Evolutionary conservation across 2,329 filamentous ascomycete genomes (phyloP).

Genomic region (Fusarium domesticum): DNA sequence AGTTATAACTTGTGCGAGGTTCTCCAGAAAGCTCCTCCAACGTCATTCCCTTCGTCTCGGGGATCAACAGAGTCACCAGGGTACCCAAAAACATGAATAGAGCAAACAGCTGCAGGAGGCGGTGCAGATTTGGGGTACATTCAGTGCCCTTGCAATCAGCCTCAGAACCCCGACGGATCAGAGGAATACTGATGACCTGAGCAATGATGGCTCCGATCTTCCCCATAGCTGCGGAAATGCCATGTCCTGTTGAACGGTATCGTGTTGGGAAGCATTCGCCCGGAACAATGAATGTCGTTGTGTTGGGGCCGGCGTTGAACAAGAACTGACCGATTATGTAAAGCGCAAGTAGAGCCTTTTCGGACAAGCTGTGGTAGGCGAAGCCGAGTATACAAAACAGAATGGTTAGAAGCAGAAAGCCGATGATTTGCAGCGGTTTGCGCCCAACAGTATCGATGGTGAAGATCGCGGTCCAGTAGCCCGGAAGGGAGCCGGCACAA

Average conservation of each 20-base stretch:
- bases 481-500: slow-evolving; percentile 73
- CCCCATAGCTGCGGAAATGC: slow-evolving; percentile 62
- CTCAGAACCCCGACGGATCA: slow-evolving; percentile 55
- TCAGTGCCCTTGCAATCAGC: slow-evolving; percentile 46
- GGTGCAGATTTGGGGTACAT: slow-evolving; percentile 62
- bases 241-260: slow-evolving; percentile 61
- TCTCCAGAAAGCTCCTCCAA: slow-evolving; percentile 70
- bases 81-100: slow-evolving; percentile 76
- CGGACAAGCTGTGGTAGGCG: slow-evolving; percentile 47
- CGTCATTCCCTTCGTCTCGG: slow-evolving; percentile 72
- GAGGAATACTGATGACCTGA: slow-evolving; percentile 61
- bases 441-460: slow-evolving; percentile 73
- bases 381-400: slow-evolving; percentile 64
- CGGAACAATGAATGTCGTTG: slow-evolving; percentile 63
- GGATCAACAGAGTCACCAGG: slow-evolving; percentile 67
- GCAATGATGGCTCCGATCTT: slow-evolving; percentile 68
- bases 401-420: slow-evolving; percentile 59
- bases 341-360: slow-evolving; percentile 53
- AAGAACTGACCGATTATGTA: slow-evolving; percentile 66
- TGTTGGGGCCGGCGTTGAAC: slow-evolving; percentile 65
- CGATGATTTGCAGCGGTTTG: slow-evolving; percentile 68
- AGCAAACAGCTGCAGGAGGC: slow-evolving; percentile 74
- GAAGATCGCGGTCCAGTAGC: slow-evolving; percentile 74
- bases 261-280: slow-evolving; percentile 64
- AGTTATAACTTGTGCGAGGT: slow-evolving; percentile 56